Conservation (phyloP, 2,329 filamentous ascomycete genomes). For the Fusarium xylarioides region DNA sequence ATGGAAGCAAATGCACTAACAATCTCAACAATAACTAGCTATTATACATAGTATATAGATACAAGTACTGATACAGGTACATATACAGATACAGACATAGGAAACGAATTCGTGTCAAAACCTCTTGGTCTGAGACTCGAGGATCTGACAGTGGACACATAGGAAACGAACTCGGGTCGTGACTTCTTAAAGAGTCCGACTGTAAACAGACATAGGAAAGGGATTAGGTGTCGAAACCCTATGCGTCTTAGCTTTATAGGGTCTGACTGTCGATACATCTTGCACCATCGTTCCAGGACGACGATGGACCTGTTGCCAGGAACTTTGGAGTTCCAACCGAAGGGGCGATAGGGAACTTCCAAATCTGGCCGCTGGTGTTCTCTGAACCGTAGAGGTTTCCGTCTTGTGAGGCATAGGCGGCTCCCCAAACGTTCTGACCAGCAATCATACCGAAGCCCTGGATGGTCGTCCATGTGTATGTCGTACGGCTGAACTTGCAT, state of each 20-base stretch:
- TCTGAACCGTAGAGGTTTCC: constrained; percentile 36
- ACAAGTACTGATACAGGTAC: not conserved
- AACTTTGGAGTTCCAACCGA: constrained; percentile 18
- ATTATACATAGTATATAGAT: constrained; percentile 14
- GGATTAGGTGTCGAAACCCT: not conserved
- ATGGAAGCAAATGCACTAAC: not conserved
- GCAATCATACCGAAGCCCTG: constrained; percentile 15
- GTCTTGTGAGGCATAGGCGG: constrained; percentile 30
- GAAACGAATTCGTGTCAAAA: constrained; percentile 11
- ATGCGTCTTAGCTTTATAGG: not conserved
- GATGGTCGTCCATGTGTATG: constrained; percentile 27
- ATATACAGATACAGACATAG: constrained; percentile 9
- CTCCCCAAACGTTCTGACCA: constrained; percentile 32
- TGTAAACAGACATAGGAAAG: constrained; percentile 21
- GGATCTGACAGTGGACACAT: constrained; percentile 3
- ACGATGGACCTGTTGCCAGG: constrained; percentile 16
- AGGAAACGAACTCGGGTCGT: constrained; percentile 2
- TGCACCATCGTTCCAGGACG: constrained; percentile 31
- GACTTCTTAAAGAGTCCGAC: not conserved
- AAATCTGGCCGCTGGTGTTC: constrained; percentile 30
- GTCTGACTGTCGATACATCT: constrained; percentile 36
- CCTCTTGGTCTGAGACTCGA: not conserved
- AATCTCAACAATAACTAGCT: not conserved
- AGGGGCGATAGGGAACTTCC: constrained; percentile 32
- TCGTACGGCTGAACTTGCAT: constrained; percentile 33